Evolutionary conservation across 1,284 basidiomycete genomes (phyloP).

Genomic region (Ustilago crameri): DNA sequence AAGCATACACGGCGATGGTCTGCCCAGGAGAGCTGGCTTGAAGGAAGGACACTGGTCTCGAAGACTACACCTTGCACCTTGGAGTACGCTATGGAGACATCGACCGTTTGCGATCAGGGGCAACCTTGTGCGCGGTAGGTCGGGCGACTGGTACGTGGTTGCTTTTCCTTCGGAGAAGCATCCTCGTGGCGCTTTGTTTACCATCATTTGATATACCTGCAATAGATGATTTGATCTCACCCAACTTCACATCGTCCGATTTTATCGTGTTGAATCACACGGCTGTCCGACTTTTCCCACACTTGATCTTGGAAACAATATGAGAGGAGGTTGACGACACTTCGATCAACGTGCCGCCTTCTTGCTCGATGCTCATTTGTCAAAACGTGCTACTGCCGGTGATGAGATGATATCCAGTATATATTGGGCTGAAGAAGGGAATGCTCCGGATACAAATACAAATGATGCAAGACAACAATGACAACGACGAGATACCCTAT

Average conservation of each 20-base stretch:
- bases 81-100: not conserved
- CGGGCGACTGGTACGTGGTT: not conserved
- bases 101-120: not conserved
- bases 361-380: too few relatives aligned
- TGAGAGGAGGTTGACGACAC: too few relatives aligned
- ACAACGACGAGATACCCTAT: not conserved
- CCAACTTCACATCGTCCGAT: not conserved
- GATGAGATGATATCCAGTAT: too few relatives aligned
- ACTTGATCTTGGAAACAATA: too few relatives aligned
- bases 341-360: too few relatives aligned
- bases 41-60: slow-evolving; percentile 9
- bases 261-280: too few relatives aligned
- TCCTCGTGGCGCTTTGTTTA: not conserved
- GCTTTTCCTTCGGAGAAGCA: not conserved
- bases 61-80: slow-evolving; percentile 18
- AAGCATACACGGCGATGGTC: not conserved
- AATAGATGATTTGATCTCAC: not conserved
- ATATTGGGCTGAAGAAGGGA: too few relatives aligned
- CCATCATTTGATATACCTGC: not conserved
- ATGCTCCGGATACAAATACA: slow-evolving; percentile 17
- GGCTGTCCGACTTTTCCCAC: too few relatives aligned
- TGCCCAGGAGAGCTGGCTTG: not conserved
- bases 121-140: not conserved
- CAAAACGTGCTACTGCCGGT: too few relatives aligned
- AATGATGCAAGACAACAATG: slow-evolving; percentile 1